Evolutionary conservation across 2,329 filamentous ascomycete genomes (phyloP), one percentile per base, ranked within the genome.

Genomic region (Sclerotinia sclerotiorum): DNA sequence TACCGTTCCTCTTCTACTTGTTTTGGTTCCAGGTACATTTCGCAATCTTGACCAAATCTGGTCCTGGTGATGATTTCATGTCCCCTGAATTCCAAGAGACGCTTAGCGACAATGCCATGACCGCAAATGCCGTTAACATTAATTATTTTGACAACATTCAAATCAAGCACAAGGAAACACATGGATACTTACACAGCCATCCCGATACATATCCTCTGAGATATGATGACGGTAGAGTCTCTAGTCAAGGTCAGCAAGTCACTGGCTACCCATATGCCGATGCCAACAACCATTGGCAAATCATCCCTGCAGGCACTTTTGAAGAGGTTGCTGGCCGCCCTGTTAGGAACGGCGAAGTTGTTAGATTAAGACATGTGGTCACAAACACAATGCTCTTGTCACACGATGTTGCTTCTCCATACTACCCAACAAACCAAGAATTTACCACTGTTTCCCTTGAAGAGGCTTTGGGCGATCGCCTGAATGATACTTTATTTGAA

Each of bases 1-100:
- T 98, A 73, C 95, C 95, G 19, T 97, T 99, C 84, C 84, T 98
- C 77, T 96, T 99, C 81, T 99, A 99, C 81, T 87, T 99, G 58
- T 98, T 99, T 85, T 99, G 95, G 95, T 99, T 99, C 89, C 95
- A 99, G 84, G 94, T 99, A 42, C 95, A 99, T 82, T 99, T 99
- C 79, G 85, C 92, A 56, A 92, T 99, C 75, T 85, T 99, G 71
- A 90, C 83, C 73, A 87, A 90, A 70, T 98, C 95, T 65, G 95
- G 95, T 48, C 94, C 95, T 56, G 95, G 95, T 66, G 95, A 99
- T 78, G 94, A 98, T 77, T 99, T 99, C 82, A 99, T 99, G 95
- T 93, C 91, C 5, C 95, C 95, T 1, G 93, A 95, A 77, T 99
- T 99, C 83, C 95, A 99, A 82, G 94, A 97, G 82, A 98, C 95